Evolutionary conservation across 2,329 filamentous ascomycete genomes (phyloP).

Genomic region (Fusarium sambucinum): DNA sequence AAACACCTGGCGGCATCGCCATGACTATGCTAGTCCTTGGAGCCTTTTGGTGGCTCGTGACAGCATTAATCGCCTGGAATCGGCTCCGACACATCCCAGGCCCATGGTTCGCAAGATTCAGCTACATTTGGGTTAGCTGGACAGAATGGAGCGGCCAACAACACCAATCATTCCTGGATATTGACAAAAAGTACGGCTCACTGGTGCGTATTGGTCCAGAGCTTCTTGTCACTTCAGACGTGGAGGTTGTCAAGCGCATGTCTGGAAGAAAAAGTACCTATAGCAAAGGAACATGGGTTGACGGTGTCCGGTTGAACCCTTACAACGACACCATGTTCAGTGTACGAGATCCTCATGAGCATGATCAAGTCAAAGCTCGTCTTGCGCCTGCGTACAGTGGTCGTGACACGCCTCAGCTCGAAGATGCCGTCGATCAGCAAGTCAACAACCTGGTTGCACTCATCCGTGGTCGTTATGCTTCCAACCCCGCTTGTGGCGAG

Average conservation of each 20-base stretch:
- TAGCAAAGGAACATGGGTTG: neutral
- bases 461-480: neutral
- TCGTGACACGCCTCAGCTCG: constrained; percentile 2
- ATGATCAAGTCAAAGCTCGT: neutral
- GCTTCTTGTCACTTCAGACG: neutral
- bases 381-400: constrained; percentile 1
- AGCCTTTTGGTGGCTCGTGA: neutral
- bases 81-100: constrained; percentile 11
- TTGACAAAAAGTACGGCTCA: constrained; percentile 3
- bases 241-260: constrained; percentile 5
- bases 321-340: constrained; percentile 5
- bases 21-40: accelerated
- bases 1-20: accelerated
- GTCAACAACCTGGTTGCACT: neutral
- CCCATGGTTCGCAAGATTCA: neutral
- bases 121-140: constrained; percentile 10
- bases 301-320: neutral
- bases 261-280: constrained; percentile 6
- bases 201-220: constrained; percentile 6
- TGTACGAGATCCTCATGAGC: neutral
- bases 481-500: accelerated
- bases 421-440: neutral
- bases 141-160: neutral
- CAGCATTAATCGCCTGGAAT: neutral
- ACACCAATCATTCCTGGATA: neutral